Percentiles rank a stretch among this genome's conserved stretches.
phyloP scores from a whole-genome alignment of 1,139 yeast species.

The Nadsonia commutata region DNA sequence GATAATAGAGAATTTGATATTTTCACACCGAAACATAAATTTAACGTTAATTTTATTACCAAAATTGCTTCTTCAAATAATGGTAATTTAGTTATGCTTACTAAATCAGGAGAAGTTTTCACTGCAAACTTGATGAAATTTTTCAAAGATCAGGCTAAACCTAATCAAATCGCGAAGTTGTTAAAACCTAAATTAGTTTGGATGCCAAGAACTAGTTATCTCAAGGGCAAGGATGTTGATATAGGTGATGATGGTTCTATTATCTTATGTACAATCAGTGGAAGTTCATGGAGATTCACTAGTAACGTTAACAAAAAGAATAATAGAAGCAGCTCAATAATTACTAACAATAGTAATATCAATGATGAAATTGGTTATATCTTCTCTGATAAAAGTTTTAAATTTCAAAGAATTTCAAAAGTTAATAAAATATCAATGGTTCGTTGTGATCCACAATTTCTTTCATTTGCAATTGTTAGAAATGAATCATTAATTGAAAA shows the following conservation, averaged over 20 bases:
- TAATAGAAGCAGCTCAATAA: slow-evolving; percentile 4
- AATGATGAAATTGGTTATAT: background rate
- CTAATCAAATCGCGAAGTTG: slow-evolving; percentile 6
- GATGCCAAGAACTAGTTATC: slow-evolving; percentile 19
- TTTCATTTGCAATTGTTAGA: slow-evolving; percentile 54
- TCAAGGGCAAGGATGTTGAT: slow-evolving; percentile 41
- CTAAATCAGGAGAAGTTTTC: slow-evolving; percentile 20
- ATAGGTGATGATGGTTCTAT: slow-evolving; percentile 57
- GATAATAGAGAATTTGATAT: slow-evolving; percentile 11
- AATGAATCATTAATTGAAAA: slow-evolving; percentile 21
- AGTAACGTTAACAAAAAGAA: slow-evolving; percentile 18
- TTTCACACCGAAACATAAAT: slow-evolving; percentile 7
- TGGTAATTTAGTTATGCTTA: slow-evolving; percentile 19
- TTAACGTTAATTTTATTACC: slow-evolving; percentile 7
- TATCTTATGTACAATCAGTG: slow-evolving; percentile 51
- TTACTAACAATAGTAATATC: background rate
- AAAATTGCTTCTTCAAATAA: slow-evolving; percentile 13
- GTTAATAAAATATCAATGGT: slow-evolving; percentile 45
- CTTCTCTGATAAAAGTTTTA: slow-evolving; percentile 22
- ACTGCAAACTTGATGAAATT: slow-evolving; percentile 6
- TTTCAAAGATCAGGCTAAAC: slow-evolving; percentile 1
- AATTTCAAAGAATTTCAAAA: slow-evolving; percentile 40
- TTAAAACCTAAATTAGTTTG: slow-evolving; percentile 15
- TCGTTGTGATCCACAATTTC: slow-evolving; percentile 49
- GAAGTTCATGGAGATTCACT: slow-evolving; percentile 34